phyloP scores from a whole-genome alignment of 257 asterid species.

The Salvia splendens region DNA sequence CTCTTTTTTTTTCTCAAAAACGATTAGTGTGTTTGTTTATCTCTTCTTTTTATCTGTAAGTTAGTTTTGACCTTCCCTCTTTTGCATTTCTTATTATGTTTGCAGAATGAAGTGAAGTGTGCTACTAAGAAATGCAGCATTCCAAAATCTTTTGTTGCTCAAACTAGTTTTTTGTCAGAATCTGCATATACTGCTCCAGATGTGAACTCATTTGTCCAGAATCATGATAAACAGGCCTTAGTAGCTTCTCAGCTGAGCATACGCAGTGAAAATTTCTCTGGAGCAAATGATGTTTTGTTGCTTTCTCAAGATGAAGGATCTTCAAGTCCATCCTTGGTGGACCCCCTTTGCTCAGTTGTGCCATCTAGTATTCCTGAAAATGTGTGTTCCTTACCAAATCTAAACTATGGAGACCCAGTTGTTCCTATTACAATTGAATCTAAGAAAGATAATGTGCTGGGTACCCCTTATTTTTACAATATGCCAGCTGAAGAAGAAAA shows the following conservation, averaged over 20 bases:
- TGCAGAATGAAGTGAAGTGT: slow-evolving; percentile 47
- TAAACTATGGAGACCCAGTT: slow-evolving; percentile 34
- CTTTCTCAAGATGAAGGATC: slow-evolving; percentile 60
- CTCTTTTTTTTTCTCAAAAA: not conserved
- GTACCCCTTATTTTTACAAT: slow-evolving; percentile 35
- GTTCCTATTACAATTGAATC: slow-evolving; percentile 29
- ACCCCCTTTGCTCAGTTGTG: slow-evolving; percentile 80
- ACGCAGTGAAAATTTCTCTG: slow-evolving; percentile 45
- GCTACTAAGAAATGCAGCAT: slow-evolving; percentile 41
- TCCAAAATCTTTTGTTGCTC: slow-evolving; percentile 56
- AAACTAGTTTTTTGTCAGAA: slow-evolving; percentile 80
- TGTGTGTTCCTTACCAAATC: slow-evolving; percentile 40
- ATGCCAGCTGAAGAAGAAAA: slow-evolving; percentile 37
- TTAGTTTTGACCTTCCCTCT: not conserved
- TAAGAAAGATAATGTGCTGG: slow-evolving; percentile 33
- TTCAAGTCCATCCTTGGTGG: slow-evolving; percentile 51
- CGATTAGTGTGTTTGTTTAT: slow-evolving; percentile 9
- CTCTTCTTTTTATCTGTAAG: slow-evolving; percentile 12
- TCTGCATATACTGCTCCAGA: slow-evolving; percentile 68
- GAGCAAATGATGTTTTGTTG: slow-evolving; percentile 34
- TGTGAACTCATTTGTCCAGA: slow-evolving; percentile 54
- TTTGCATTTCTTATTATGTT: slow-evolving; percentile 28
- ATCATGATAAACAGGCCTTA: slow-evolving; percentile 41
- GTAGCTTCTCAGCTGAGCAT: slow-evolving; percentile 59
- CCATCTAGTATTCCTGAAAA: slow-evolving; percentile 75